Evolutionary conservation across 208 protist genomes (phyloP), one percentile per base, ranked within the genome.

Genomic region (Leishmania amazonensis): DNA sequence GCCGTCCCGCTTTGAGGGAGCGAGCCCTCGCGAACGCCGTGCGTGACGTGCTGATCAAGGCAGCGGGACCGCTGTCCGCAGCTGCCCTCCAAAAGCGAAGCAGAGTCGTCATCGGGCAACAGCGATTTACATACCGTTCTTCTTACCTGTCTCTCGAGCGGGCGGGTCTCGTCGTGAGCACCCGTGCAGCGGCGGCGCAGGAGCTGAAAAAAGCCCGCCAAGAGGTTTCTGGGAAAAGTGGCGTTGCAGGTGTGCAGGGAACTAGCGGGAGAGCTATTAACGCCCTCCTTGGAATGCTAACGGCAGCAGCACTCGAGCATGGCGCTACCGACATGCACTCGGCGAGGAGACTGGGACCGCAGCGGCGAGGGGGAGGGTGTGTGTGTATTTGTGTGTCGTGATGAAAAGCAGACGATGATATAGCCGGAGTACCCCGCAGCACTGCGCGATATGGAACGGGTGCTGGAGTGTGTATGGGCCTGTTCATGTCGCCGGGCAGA

Each of bases 161-260:
- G 21, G 53, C 31, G 28, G 51, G 74, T 49, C 74, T 78, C 53
- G 2, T 78, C 21, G 53, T 62, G 28, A 78, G 35, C 31, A 78
- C 53, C 15, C 15, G 13, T 47, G 62, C 53, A 8, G 57, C 74
- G 21, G 31, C 74, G 15, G 45, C 38, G 28, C 15, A 13, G 57
- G 74, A n/a, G 35, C 31, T 35, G 47, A 38, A 64, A 64, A 57
- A 42, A 54, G 7, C n/a, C 72, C n/a, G 49, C 74, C 21, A n/a
- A 65, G 31, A 64, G 83, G 38, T 86, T 83, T 67, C 62, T 80
- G 47, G 72, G 71, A 6, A 21, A 80, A 51, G 72, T 83, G 31
- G 40, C 83, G 1, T 77, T 78, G 2, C 65, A 68, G 21, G 75
- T 83, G 62, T 79, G 79, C 74, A 47, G 79, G 5, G 67, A 78